Conservation (phyloP, 1,284 basidiomycete species). For the Papiliotrema flavescens region DNA sequence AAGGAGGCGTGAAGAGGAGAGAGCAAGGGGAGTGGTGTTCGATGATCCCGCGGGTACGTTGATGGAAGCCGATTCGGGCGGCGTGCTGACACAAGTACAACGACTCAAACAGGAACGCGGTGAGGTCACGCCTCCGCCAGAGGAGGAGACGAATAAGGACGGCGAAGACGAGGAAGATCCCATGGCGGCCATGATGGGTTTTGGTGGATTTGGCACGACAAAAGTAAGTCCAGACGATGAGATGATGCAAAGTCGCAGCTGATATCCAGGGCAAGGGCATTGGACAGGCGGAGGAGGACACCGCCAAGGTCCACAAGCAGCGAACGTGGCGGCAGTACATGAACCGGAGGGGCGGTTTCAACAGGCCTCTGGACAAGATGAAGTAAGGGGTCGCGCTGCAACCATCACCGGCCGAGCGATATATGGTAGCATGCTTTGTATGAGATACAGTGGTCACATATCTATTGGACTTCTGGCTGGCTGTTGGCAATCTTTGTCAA, state of each 20-base stretch:
- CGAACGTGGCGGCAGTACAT: slow-evolving; percentile 83
- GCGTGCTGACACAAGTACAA: not conserved
- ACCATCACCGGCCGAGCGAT: not conserved
- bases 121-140: not conserved
- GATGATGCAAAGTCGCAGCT: not conserved
- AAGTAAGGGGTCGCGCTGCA: slow-evolving; percentile 44
- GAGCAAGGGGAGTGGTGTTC: slow-evolving; percentile 32
- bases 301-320: slow-evolving; percentile 73
- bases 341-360: slow-evolving; percentile 83
- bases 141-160: slow-evolving; percentile 50
- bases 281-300: slow-evolving; percentile 55
- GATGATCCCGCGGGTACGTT: not conserved
- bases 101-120: slow-evolving; percentile 3
- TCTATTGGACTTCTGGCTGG: slow-evolving; percentile 34
- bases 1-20: slow-evolving; percentile 43
- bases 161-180: slow-evolving; percentile 62
- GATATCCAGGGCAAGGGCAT: slow-evolving; percentile 66
- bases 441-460: too few species aligned
- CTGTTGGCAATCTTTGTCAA: slow-evolving; percentile 45
- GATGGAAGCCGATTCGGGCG: not conserved
- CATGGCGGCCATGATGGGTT: slow-evolving; percentile 89
- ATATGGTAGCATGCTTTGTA: too few species aligned
- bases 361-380: slow-evolving; percentile 75
- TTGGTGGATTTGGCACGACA: slow-evolving; percentile 81
- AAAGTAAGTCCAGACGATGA: slow-evolving; percentile 60